Base-by-base conservation (phyloP, 2,329 filamentous ascomycete genomes). In the Epichloe amarillans region DNA sequence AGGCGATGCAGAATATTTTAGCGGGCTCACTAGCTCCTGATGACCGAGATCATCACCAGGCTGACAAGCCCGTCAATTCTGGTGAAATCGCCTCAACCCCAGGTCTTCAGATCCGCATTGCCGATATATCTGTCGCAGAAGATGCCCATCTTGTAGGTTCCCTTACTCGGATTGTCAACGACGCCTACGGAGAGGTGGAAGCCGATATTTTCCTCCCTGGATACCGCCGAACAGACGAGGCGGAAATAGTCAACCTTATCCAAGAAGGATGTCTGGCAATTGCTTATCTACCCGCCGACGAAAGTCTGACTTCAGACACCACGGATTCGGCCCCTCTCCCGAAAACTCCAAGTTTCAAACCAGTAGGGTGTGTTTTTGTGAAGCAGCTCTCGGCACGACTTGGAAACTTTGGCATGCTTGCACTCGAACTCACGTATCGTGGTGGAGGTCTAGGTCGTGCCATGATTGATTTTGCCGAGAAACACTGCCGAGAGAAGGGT, bases 331-430 rank as follows among this genome's bases (percentile, higher is more conserved):
- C 17, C 3, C 11, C 37, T 14, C 30, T 5, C 15, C n/a, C 23
- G 5, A 7, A n/a, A n/a, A 12, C 11, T 8, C 11, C 35, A 21
- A 15, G 30, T 40, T 41, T 2, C 36, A 58, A 0, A 50, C 56
- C 1, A 50, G 36, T 63, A 3, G 63, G 63, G 11, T 65, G 63
- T 33, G 55, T 65, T 7, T 57, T 50, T 26, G 46, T 63, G 38
- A 65, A 61, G 49, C 47, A 52, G 2, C 35, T 55, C 0, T 55
- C 56, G 1, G 45, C 58, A 6, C 33, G 49, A 0, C 52, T 57
- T 5, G 64, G 63, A 14, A 51, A 57, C 4, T 61, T 65, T 21
- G 58, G 59, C 26, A 64, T 64, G 62, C 42, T 65, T 3, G 58
- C 63, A 1, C 43, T 65, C 3, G 56, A 64, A 12, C 23, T 43